phyloP scores from a whole-genome alignment of 805 yeast species.

The Yamadazyma insecticola region DNA sequence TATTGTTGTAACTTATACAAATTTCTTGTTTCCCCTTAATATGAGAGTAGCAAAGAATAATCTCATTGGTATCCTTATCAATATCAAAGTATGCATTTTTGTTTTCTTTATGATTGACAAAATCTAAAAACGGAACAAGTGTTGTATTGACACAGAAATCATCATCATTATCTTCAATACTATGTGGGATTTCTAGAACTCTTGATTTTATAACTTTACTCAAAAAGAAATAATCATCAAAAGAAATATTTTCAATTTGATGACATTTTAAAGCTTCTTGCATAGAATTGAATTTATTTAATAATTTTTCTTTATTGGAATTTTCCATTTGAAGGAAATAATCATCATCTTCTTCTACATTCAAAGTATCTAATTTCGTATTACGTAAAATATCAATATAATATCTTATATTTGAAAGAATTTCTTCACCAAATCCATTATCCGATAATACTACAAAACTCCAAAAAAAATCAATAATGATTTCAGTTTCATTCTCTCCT shows the following conservation, averaged over 20 bases:
- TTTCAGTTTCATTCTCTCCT: slow-evolving; percentile 26
- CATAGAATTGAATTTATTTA: slow-evolving; percentile 9
- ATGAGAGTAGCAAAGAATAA: slow-evolving; percentile 55
- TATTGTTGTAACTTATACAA: slow-evolving; percentile 8
- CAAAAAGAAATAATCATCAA: slow-evolving; percentile 18
- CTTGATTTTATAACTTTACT: slow-evolving; percentile 52
- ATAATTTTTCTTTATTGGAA: slow-evolving; percentile 5
- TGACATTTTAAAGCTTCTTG: slow-evolving; percentile 5
- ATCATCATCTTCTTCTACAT: slow-evolving; percentile 4
- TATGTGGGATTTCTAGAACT: slow-evolving; percentile 59
- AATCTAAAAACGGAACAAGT: slow-evolving; percentile 63
- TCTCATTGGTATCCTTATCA: slow-evolving; percentile 36
- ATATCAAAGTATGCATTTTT: slow-evolving; percentile 60
- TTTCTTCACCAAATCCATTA: too few relatives aligned
- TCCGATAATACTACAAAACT: slow-evolving; percentile 19
- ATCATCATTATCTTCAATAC: slow-evolving; percentile 43
- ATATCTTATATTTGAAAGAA: too few relatives aligned
- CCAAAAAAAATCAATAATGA: slow-evolving; percentile 20
- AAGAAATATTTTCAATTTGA: slow-evolving; percentile 5
- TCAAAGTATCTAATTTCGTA: slow-evolving; percentile 11
- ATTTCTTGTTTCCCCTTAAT: slow-evolving; percentile 9
- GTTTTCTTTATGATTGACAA: slow-evolving; percentile 50
- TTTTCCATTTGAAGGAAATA: slow-evolving; percentile 5
- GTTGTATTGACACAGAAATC: slow-evolving; percentile 39
- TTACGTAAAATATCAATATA: slow-evolving; percentile 17